Percentiles rank a stretch among this genome's conserved stretches.
Evolutionary conservation across 805 yeast species (phyloP).

Genomic region (Zygoascus biomembranicola): DNA sequence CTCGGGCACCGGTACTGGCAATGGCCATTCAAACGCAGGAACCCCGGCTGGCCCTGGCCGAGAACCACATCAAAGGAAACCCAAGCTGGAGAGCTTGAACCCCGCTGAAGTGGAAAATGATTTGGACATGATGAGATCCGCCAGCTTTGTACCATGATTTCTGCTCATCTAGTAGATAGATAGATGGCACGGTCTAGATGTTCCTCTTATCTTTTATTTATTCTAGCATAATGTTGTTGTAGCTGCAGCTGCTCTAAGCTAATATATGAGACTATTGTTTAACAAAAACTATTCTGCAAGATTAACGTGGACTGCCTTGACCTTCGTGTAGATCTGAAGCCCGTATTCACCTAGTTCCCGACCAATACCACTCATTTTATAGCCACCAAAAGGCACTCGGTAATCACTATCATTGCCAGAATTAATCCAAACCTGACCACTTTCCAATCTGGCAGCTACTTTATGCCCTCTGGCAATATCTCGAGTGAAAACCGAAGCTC

Average conservation of each 20-base stretch:
- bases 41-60: neutral
- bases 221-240: too few relatives aligned
- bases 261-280: neutral
- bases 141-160: neutral
- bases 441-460: conserved; percentile 64
- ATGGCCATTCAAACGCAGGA: neutral
- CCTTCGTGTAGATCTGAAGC: conserved; percentile 74
- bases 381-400: conserved; percentile 89
- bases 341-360: conserved; percentile 90
- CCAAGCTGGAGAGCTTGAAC: conserved; percentile 1
- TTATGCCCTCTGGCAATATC: conserved; percentile 67
- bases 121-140: conserved; percentile 1
- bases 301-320: conserved; percentile 59
- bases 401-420: conserved; percentile 83
- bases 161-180: neutral
- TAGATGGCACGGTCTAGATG: neutral
- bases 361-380: conserved; percentile 85
- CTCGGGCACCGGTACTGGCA: conserved; percentile 2
- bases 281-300: conserved; percentile 13
- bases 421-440: conserved; percentile 92
- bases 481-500: conserved; percentile 77
- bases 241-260: neutral
- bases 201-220: neutral
- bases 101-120: conserved; percentile 2
- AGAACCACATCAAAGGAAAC: neutral